Base-by-base conservation (phyloP, 805 yeast genomes). In the Candida succiphila region DNA sequence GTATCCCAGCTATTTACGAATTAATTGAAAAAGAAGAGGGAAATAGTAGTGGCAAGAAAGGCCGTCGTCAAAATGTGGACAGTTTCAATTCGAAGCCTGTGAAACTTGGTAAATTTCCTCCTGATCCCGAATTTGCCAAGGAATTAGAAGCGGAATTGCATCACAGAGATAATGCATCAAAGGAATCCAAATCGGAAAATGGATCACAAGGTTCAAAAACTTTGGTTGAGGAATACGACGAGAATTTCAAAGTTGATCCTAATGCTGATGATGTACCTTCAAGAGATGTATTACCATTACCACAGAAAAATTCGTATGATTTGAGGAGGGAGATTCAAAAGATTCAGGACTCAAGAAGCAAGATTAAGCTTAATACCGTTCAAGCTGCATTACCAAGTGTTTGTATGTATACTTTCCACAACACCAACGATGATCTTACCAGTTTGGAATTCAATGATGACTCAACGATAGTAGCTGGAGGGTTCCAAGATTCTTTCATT, bases 351-450 rank as follows among this genome's bases (percentile, higher is more conserved):
- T 75, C 89, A 7, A 67, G 95, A 38, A 72, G 83, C 23, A 74
- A 79, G 41, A 75, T 89, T 38, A 70, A 65, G 43, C 54, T 89
- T 33, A 83, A 76, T 17, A 65, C 78, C 5, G 58, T 72, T 22
- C 95, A 83, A 58, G 81, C 94, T 4, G 65, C 86, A 17, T 72
- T 89, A 18, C 98, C 98, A 17, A 82, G 94, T 36, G 95, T 89
- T 24, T 92, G 97, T 58, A 85, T 89, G 95, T 92, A 92, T 63
- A 89, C 97, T 1, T 88, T 92, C 62, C 98, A 92, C 64, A 92
- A 92, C 58, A 84, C 96, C 9, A 80, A 85, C 52, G 80, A 81
- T 43, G 94, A 83, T 40, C 63, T 92, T 68, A 83, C 94, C n/a
- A 75, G 87, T 32, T 52, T 89, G 30, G 83, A 78, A 41, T 89